Base-by-base conservation (phyloP, 345 rosid species). In the Turritis glabra region DNA sequence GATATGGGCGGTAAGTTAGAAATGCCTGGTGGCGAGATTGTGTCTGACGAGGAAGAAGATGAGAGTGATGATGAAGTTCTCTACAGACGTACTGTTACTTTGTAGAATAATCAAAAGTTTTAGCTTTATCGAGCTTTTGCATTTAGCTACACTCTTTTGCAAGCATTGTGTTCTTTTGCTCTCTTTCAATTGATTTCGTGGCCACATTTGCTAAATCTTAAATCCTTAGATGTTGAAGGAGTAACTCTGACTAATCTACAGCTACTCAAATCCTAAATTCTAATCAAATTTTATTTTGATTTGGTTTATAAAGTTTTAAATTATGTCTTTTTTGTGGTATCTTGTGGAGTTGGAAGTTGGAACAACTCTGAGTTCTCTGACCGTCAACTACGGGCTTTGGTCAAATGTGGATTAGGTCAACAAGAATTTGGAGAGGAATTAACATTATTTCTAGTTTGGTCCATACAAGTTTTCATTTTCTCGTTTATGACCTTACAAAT, bases 1-100 rank as follows among this genome's bases (percentile, higher is more conserved):
- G 74, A 55, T 29, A 79, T 88, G 81, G 98, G 98, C n/a, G 98
- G 98, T 74, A 91, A 76, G 76, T 62, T 94, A 29, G 88, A 81
- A 51, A 77, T 94, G 75, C 96, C 96, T 0, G 87, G 91, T 37
- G 68, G 72, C 21, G 87, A 88, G 80, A 61, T 87, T 67, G 86
- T 90, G 56, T 84, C 96, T 14, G 93, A 88, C 40, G 90, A 88
- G 64, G 98, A 87, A 63, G 92, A 85, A 22, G 91, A 88, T 69
- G 85, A 82, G 62, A 76, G 61, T 79, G 93, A 89, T 68, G 91
- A 88, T 61, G 95, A 91, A 74, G 81, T 86, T 57, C 86, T 86
- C 56, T 89, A 82, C 67, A 86, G 75, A 64, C 79, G 83, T 14
- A 89, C 87, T 0, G 84, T 89, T 43, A 81, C 82, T 65, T 69